phyloP scores from a whole-genome alignment of 2,329 filamentous ascomycete genomes.

The Fusarium domesticum region DNA sequence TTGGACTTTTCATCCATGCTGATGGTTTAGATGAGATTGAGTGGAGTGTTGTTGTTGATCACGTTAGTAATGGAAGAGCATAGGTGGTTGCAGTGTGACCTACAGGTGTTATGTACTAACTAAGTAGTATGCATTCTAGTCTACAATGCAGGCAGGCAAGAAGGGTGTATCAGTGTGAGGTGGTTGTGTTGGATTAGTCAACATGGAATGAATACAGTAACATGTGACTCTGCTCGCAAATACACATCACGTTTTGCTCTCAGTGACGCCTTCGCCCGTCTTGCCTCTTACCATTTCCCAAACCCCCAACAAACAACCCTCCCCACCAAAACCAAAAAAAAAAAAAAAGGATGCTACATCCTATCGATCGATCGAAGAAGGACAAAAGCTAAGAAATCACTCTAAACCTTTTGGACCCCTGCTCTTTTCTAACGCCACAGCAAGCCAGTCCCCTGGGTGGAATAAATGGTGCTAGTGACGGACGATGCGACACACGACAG shows the following conservation, averaged over 20 bases:
- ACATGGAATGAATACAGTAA: neutral
- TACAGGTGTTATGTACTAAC: too few relatives aligned
- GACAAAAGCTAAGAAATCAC: neutral
- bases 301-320: too few relatives aligned
- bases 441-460: too few relatives aligned
- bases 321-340: too few relatives aligned
- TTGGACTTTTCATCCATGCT: conserved; percentile 17
- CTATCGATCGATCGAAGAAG: neutral
- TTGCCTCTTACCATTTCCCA: too few relatives aligned
- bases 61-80: conserved; percentile 12
- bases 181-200: neutral
- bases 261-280: too few relatives aligned
- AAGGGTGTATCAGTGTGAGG: neutral
- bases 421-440: neutral
- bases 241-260: too few relatives aligned
- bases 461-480: too few relatives aligned
- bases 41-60: conserved; percentile 10
- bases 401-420: neutral
- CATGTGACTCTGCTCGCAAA: neutral
- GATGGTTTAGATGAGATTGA: conserved; percentile 14
- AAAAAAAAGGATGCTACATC: too few relatives aligned
- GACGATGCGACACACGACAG: neutral
- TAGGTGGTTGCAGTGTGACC: too few relatives aligned
- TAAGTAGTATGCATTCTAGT: too few relatives aligned
- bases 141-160: too few relatives aligned